Base-by-base conservation (phyloP, 306 rosid genomes). In the Trifolium dubium region DNA sequence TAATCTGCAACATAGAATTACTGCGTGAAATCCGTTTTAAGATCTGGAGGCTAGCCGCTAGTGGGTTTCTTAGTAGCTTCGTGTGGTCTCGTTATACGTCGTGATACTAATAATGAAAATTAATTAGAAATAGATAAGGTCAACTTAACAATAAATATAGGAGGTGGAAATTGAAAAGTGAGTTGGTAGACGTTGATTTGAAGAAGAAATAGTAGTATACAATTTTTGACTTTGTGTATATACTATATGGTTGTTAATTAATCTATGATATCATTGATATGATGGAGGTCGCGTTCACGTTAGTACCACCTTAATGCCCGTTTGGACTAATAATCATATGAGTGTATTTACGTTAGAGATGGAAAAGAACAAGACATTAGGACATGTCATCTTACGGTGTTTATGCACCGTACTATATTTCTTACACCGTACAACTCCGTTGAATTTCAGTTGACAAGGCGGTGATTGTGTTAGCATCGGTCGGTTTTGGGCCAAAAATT, bases 401-500 rank as follows among this genome's bases (percentile, higher is more conserved):
- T 46, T 65, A 17, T 75, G 73, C 71, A 77, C 91, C 96, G 95
- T 91, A 91, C 92, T 50, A 53, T 53, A 75, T 69, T 77, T 65
- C 51, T 5, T 35, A 80, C 82, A 77, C 82, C 92, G 98, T 89
- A 89, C 98, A 60, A 72, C 51, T 31, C 75, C 37, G 15, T 35
- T 70, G 18, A 9, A 78, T 74, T 58, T 14, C 4, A 5, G 68
- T 68, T 69, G 83, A 79, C 37, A 1, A 29, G 23, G 35, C 17
- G 74, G 61, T 53, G 63, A 19, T 67, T 10, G 8, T 76, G 28
- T 23, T 23, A 23, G 23, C 23, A 1, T 23, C 23, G 23, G 23
- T 23, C 23, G 23, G 23, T 23, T 23, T 23, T 1, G 23, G 23
- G 1, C 23, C 23, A 23, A 23, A 23, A 23, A 23, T 23, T 23